phyloP scores from a whole-genome alignment of 257 asterid genomes.

The Solanum piurae region DNA sequence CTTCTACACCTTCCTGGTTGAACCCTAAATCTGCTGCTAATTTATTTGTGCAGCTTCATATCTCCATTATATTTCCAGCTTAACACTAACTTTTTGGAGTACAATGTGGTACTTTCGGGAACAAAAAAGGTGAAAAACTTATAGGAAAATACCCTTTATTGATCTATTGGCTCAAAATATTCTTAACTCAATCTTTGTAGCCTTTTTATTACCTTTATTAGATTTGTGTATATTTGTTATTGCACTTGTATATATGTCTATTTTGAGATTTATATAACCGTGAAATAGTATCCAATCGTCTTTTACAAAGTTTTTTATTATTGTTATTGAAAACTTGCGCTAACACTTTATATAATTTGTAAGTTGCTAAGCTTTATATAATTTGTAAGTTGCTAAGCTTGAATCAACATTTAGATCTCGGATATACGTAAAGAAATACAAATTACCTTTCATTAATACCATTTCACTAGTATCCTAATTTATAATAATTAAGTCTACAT shows the following conservation, averaged over 20 bases:
- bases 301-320: no score
- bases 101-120: not conserved
- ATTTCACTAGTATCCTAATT: not conserved
- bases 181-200: no score
- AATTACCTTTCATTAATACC: not conserved
- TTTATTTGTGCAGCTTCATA: not conserved
- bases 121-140: no score
- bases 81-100: not conserved
- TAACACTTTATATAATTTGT: not conserved
- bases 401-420: not conserved
- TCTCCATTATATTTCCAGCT: not conserved
- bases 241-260: not conserved
- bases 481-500: not conserved
- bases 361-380: not conserved
- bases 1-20: not conserved
- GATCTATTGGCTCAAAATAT: not conserved
- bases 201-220: no score
- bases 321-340: not conserved
- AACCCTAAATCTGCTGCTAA: not conserved
- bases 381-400: not conserved
- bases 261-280: no score
- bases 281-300: accelerated
- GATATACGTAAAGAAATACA: not conserved
- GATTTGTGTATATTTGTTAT: no score
- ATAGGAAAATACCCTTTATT: not conserved